Conservation (phyloP, 768 basidiomycete genomes). For the Tulasnella sp. region DNA sequence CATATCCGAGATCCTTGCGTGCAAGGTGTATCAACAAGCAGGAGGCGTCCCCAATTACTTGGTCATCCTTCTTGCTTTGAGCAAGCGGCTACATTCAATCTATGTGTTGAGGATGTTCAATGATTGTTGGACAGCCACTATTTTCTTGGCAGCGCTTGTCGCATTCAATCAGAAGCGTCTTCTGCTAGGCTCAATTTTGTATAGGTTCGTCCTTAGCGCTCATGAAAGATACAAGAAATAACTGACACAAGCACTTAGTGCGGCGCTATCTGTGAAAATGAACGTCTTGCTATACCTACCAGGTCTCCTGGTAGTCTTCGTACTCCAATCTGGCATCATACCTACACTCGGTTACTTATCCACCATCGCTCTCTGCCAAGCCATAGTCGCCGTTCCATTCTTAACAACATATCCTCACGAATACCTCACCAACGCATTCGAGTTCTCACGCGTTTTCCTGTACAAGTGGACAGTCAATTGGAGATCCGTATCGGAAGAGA, state of each 20-base stretch:
- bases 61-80: conserved; percentile 59
- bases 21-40: conserved; percentile 52
- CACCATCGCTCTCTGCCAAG: conserved; percentile 33
- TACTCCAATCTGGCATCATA: conserved; percentile 54
- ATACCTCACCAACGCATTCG: conserved; percentile 70
- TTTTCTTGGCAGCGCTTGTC: conserved; percentile 52
- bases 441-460: conserved; percentile 76
- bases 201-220: conserved; percentile 42
- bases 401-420: conserved; percentile 42
- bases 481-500: conserved; percentile 70
- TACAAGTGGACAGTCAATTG: conserved; percentile 99
- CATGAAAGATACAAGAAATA: background rate
- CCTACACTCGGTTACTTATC: conserved; percentile 27
- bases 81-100: conserved; percentile 90
- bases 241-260: conserved; percentile 29
- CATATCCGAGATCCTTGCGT: conserved; percentile 46
- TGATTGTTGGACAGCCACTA: conserved; percentile 74
- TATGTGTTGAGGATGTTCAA: conserved; percentile 88
- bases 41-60: conserved; percentile 58
- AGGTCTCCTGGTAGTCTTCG: conserved; percentile 67
- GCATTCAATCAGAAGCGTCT: conserved; percentile 49
- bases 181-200: conserved; percentile 49
- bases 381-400: conserved; percentile 57
- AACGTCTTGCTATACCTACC: conserved; percentile 82
- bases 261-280: conserved; percentile 91